Conservation (phyloP, 2,329 filamentous ascomycete species). For the Setomelanomma holmii region DNA sequence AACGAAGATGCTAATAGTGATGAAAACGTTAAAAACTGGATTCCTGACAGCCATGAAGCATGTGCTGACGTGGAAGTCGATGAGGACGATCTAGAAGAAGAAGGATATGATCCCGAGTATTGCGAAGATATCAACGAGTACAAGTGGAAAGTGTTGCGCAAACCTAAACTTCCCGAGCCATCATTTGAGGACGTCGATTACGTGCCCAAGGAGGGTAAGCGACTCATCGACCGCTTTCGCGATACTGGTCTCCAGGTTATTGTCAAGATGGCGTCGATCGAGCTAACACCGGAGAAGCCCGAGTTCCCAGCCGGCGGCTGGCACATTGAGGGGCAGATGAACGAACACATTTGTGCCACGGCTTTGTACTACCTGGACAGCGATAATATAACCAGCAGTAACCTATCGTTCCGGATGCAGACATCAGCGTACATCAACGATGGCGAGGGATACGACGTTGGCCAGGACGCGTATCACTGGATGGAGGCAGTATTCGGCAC, state of each 20-base stretch:
- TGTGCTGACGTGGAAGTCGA: conserved; percentile 10
- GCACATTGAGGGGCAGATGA: conserved; percentile 60
- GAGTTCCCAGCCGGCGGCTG: conserved; percentile 61
- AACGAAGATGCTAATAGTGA: conserved; percentile 14
- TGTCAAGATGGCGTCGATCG: conserved; percentile 67
- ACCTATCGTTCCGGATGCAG: conserved; percentile 31
- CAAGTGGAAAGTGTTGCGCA: conserved; percentile 26
- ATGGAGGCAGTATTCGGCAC: conserved; percentile 26
- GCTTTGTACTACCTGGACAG: conserved; percentile 68
- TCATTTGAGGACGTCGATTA: conserved; percentile 23
- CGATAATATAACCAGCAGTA: conserved; percentile 62
- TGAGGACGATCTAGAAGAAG: conserved; percentile 5
- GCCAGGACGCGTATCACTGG: conserved; percentile 20
- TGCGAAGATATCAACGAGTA: conserved; percentile 3
- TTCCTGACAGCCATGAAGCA: conserved; percentile 9
- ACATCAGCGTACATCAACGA: conserved; percentile 10
- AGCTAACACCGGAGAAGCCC: conserved; percentile 65
- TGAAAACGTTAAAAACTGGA: conserved; percentile 19
- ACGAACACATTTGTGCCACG: conserved; percentile 70
- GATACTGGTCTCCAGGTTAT: conserved; percentile 63
- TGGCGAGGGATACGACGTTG: conserved; percentile 7
- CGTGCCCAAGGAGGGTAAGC: conserved; percentile 8
- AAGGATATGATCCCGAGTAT: too few species aligned
- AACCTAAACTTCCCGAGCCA: conserved; percentile 20
- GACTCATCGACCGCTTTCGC: conserved; percentile 19